Base-by-base conservation (phyloP, 345 rosid genomes). In the Gossypium bickii region DNA sequence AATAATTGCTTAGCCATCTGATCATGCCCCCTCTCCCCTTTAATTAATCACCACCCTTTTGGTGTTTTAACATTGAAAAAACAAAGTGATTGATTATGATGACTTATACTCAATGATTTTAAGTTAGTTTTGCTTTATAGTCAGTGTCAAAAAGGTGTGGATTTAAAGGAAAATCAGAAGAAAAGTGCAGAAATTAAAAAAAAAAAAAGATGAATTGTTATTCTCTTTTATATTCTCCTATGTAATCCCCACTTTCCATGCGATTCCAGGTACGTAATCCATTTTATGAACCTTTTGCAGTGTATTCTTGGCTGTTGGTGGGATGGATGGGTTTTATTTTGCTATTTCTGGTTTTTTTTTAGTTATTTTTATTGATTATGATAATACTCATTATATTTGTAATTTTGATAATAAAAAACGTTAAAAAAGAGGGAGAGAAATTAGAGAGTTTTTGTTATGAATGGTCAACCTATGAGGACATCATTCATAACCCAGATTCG, bases 211-310 rank as follows among this genome's bases (percentile, higher is more conserved):
- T n/a, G 61, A 80, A 74, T 76, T 47, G 7, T 34, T 34, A 64
- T 78, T 74, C 61, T 74, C 73, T 29, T 43, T 72, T 41, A 49
- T 52, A 52, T 73, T 75, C 53, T 48, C n/a, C 52, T 63, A 60
- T 75, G 51, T 53, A 55, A 3, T 24, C 57, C 76, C 77, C 80
- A 74, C 70, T 78, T 83, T 73, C 73, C 83, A 80, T 70, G 81
- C 60, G 78, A 70, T 57, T 80, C 81, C 80, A 83, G 76, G 82
- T 48, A 73, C 60, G 82, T 73, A 71, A 76, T 78, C 18, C 49
- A 59, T 67, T 71, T 60, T 44, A 55, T 71, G 47, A n/a, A 55
- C 74, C 56, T 71, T 52, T 24, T 70, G 53, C 78, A 67, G 15
- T 71, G 82, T 52, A 75, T 75, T 70, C 22, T 70, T 66, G 55